Evolutionary conservation across 2,329 filamentous ascomycete genomes (phyloP).

Genomic region (Aspergillus transmontanensis): DNA sequence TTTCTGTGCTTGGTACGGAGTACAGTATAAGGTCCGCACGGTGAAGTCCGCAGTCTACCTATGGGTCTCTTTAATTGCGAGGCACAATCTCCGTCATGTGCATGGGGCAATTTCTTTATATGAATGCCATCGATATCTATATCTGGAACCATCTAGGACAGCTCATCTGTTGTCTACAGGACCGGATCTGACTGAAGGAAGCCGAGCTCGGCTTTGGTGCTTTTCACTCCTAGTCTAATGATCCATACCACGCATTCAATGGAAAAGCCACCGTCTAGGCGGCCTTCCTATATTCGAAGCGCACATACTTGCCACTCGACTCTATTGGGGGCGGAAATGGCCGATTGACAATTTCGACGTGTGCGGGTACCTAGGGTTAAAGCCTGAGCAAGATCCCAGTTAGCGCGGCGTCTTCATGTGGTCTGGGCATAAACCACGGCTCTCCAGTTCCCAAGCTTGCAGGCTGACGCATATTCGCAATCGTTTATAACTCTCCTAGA

Average conservation of each 20-base stretch:
- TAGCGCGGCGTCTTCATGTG: not conserved
- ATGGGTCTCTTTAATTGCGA: not conserved
- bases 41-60: not conserved
- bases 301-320: not conserved
- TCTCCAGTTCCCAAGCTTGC: not conserved
- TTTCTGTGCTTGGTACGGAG: not conserved
- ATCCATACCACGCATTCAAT: not conserved
- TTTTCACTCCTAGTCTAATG: not conserved
- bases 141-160: not conserved
- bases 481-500: not conserved
- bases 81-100: not conserved
- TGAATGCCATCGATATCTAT: not conserved
- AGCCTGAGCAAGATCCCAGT: not conserved
- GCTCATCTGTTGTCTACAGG: not conserved
- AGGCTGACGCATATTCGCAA: not conserved
- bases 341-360: not conserved
- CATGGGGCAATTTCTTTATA: not conserved
- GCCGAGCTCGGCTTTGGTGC: not conserved
- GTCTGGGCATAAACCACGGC: not conserved
- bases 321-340: not conserved
- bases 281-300: not conserved
- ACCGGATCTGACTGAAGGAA: not conserved
- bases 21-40: not conserved
- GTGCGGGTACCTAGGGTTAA: conserved; percentile 4
- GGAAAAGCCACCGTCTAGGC: not conserved